These are phyloP conservation scores for Sporothrix dimorphospora DNA, from an alignment of 2,329 filamentous ascomycete genomes.

Conservation along the genomic window DNA sequence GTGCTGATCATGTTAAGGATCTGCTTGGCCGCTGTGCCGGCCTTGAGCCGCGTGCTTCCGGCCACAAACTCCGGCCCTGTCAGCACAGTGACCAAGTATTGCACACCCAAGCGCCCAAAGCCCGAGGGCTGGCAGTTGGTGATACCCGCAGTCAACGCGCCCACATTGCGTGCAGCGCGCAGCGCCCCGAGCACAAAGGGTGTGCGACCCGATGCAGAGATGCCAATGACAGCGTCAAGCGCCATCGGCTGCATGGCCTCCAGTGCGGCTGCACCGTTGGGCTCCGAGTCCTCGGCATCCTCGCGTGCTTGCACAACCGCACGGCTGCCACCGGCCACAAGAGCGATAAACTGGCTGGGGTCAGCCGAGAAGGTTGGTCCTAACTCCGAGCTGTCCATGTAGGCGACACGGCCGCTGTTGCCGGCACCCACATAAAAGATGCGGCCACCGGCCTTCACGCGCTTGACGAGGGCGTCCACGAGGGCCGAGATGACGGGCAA, in stretches of 20 bases:
- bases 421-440: slow-evolving; percentile 48
- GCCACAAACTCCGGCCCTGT: slow-evolving; percentile 49
- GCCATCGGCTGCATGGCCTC: slow-evolving; percentile 4
- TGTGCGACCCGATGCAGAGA: slow-evolving; percentile 48
- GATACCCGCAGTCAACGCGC: slow-evolving; percentile 45
- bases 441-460: slow-evolving; percentile 42
- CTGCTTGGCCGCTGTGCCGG: slow-evolving; percentile 50
- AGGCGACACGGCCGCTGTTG: slow-evolving; percentile 47
- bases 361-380: slow-evolving; percentile 47
- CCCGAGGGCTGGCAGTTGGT: slow-evolving; percentile 44
- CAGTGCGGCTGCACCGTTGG: slow-evolving; percentile 17
- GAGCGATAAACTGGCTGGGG: slow-evolving; percentile 43
- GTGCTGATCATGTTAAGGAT: slow-evolving; percentile 51
- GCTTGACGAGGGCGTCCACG: slow-evolving; percentile 41
- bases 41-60: slow-evolving; percentile 51
- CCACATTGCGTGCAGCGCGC: slow-evolving; percentile 41
- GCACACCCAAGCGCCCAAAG: slow-evolving; percentile 30
- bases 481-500: slow-evolving; percentile 41
- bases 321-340: slow-evolving; percentile 48
- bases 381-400: slow-evolving; percentile 47
- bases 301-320: slow-evolving; percentile 47
- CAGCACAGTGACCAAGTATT: slow-evolving; percentile 42
- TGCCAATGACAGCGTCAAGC: slow-evolving; percentile 46
- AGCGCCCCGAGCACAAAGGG: slow-evolving; percentile 48
- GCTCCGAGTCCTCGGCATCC: slow-evolving; percentile 34